Evolutionary conservation across 805 yeast genomes (phyloP).

Genomic region (Dipodascus geniculatus): DNA sequence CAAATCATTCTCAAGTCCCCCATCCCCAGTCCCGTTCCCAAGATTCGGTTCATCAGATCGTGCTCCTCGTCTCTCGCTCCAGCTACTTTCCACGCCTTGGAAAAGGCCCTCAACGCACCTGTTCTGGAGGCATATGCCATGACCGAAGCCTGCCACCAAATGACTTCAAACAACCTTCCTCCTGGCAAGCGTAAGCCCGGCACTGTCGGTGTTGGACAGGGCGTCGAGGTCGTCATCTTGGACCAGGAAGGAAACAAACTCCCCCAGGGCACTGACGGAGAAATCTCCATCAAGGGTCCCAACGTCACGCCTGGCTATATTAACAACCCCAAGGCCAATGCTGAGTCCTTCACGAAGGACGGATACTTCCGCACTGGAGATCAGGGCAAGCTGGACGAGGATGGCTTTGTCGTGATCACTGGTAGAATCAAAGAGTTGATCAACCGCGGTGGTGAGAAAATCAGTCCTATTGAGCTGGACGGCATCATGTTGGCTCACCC

Average conservation of each 20-base stretch:
- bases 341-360: constrained; percentile 46
- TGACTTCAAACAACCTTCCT: constrained; percentile 60
- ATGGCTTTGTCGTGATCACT: constrained; percentile 48
- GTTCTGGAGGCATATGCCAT: constrained; percentile 70
- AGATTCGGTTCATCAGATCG: constrained; percentile 55
- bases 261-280: constrained; percentile 48
- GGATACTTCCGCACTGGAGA: constrained; percentile 73
- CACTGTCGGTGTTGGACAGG: constrained; percentile 64
- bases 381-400: constrained; percentile 50
- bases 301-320: constrained; percentile 64
- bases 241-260: constrained; percentile 38
- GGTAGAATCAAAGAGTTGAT: constrained; percentile 67
- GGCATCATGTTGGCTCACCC: constrained; percentile 48
- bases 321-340: constrained; percentile 60
- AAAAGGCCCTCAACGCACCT: constrained; percentile 47
- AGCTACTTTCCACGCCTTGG: constrained; percentile 45
- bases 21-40: constrained; percentile 39
- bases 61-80: constrained; percentile 67
- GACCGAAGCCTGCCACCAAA: constrained; percentile 77
- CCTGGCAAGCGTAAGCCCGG: constrained; percentile 57
- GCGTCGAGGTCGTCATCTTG: constrained; percentile 49
- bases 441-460: constrained; percentile 70
- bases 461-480: constrained; percentile 62
- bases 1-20: constrained; percentile 45
- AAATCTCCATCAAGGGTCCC: constrained; percentile 54